Evolutionary conservation across 495 filamentous ascomycete species (phyloP).

Genomic region (Chaetomidium leptoderma): DNA sequence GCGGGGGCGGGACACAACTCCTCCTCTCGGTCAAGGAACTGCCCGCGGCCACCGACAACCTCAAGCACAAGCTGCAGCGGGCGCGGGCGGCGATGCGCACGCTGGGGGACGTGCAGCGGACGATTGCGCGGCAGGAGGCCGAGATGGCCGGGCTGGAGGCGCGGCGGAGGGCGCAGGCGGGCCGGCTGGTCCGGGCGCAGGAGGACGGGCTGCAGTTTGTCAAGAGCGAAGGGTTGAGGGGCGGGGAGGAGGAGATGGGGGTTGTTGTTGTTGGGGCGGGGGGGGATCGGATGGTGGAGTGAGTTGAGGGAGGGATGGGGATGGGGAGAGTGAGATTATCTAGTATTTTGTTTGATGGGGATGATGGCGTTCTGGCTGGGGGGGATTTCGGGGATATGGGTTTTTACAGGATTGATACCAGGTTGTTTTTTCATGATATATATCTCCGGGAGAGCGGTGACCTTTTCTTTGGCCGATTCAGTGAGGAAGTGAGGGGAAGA

Average conservation of each 20-base stretch:
- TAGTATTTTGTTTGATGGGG: too few relatives aligned
- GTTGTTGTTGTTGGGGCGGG: constrained; percentile 22
- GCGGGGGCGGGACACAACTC: not conserved
- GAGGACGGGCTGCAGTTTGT: constrained; percentile 41
- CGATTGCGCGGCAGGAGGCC: constrained; percentile 69
- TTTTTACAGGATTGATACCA: too few relatives aligned
- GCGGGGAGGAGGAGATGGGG: constrained; percentile 3
- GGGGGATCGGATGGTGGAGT: constrained; percentile 27
- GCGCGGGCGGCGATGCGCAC: constrained; percentile 62
- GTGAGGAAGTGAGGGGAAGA: too few relatives aligned
- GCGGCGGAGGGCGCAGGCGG: constrained; percentile 55
- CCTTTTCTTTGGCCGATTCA: too few relatives aligned
- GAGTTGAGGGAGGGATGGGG: not conserved
- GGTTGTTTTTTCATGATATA: too few relatives aligned
- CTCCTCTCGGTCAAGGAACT: constrained; percentile 71
- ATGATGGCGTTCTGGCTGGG: too few relatives aligned
- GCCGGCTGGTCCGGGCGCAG: constrained; percentile 44
- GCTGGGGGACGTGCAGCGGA: constrained; percentile 70
- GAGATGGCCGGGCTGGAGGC: constrained; percentile 76
- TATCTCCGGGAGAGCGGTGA: too few relatives aligned
- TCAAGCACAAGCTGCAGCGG: constrained; percentile 76
- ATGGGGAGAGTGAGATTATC: too few relatives aligned
- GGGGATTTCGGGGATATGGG: too few relatives aligned
- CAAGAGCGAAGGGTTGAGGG: constrained; percentile 18
- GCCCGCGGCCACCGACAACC: constrained; percentile 61